A percentile compares a stretch with the other conserved stretches of the same genome.
Conservation (phyloP, 1,284 basidiomycete species). For the Rhizoctonia solani region DNA sequence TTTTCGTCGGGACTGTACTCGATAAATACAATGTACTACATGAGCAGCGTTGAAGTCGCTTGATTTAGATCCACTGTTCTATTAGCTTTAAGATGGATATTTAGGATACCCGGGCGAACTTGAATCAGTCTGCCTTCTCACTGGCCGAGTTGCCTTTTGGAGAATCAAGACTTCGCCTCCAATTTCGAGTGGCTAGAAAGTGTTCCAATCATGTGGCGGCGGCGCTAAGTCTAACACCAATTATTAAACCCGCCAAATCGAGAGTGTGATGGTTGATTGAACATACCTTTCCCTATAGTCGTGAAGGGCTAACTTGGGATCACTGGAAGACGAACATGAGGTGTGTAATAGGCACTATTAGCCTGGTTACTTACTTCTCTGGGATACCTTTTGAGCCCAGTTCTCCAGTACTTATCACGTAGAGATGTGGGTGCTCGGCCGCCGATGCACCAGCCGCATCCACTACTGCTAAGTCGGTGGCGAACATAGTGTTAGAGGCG, state of each 20-base stretch:
- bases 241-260: too few relatives aligned
- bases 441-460: constrained; percentile 18
- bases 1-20: too few relatives aligned
- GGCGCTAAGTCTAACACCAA: constrained; percentile 2
- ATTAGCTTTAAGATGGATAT: too few relatives aligned
- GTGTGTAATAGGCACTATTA: neutral
- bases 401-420: constrained; percentile 13
- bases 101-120: too few relatives aligned
- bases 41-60: too few relatives aligned
- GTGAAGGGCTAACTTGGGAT: neutral
- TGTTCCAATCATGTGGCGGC: constrained; percentile 2
- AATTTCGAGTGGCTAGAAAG: too few relatives aligned
- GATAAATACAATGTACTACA: too few relatives aligned
- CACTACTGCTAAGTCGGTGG: constrained; percentile 11
- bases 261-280: too few relatives aligned
- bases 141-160: too few relatives aligned
- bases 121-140: too few relatives aligned
- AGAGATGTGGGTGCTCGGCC: constrained; percentile 17
- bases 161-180: too few relatives aligned
- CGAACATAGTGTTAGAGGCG: constrained; percentile 5
- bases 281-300: constrained; percentile 27
- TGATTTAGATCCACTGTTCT: too few relatives aligned
- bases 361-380: neutral
- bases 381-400: neutral
- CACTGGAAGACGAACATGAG: neutral